phyloP scores from a whole-genome alignment of 2,329 filamentous ascomycete species.

The Ophiostoma perfectum region DNA sequence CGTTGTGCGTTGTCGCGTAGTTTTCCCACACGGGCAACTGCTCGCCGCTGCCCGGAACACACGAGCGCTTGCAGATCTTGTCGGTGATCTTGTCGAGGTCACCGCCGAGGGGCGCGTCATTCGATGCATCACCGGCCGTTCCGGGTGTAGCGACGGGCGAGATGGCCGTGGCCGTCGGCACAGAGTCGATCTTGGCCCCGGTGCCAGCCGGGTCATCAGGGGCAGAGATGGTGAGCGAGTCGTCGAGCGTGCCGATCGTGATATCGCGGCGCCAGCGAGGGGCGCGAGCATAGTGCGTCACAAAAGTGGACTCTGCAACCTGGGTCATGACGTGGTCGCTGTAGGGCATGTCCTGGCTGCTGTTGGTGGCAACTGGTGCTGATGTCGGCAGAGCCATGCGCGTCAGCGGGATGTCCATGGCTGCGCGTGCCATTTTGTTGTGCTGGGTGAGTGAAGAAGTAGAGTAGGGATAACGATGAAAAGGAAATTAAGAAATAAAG shows the following conservation, averaged over 20 bases:
- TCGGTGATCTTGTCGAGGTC: slow-evolving; percentile 12
- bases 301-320: not conserved
- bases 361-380: not conserved
- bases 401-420: not conserved
- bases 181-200: not conserved
- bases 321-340: not conserved
- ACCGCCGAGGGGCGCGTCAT: not conserved
- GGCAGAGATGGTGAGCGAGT: not conserved
- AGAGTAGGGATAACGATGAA: not conserved
- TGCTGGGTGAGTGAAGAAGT: not conserved
- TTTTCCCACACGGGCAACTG: not conserved
- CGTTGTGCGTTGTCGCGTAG: not conserved
- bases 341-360: not conserved
- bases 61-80: not conserved
- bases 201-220: slow-evolving; percentile 6
- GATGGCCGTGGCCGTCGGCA: not conserved
- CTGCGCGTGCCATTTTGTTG: not conserved
- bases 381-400: not conserved
- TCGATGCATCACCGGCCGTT: not conserved
- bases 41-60: not conserved
- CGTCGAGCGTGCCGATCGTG: slow-evolving; percentile 8
- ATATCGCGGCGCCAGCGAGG: not conserved
- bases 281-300: not conserved
- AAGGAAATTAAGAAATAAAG: not conserved
- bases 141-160: not conserved